Evolutionary conservation across 164 flowering plant species (phyloP), one percentile per base, ranked within the genome.

Genomic region (Vitis rupestris): DNA sequence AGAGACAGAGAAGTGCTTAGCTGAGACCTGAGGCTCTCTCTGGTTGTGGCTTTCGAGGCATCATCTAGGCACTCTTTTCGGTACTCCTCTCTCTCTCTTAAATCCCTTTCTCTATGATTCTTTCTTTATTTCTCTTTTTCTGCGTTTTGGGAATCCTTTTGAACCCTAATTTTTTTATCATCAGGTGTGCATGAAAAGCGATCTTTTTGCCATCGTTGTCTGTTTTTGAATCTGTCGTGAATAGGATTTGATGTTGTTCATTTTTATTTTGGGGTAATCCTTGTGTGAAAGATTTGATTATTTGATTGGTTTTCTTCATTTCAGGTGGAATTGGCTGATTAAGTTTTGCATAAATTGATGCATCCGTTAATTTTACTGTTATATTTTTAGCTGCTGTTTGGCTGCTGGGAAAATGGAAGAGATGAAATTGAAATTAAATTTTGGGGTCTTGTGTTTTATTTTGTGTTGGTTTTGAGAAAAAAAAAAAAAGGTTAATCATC

Each of bases 11-110:
- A 47, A 17, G 1, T 15, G 27, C 8, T 31, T 11, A 15, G 66
- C 71, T 67, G 69, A 69, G 44, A 49, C 44, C 17, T 13, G 3
- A 29, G 64, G 48, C 8, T 17, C 23, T 7, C 8, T 12, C 23
- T 1, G 48, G 15, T 71, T 61, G 75, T 53, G 73, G 29, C 49
- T 68, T 72, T 65, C 75, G 73, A 75, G 81, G 76, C 72, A 16
- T 54, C 23, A 8, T 47, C 48, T 31, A 50, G 62, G 67, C 78
- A 75, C 78, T 56, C 67, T 10, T 30, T 48, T 63, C 75, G 81
- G 81, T 78, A 78, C 29, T 16, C 50, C 59, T 57, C 56, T 70
- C 14, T 66, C 9, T 63, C 48, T 59, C 50, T 47, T 2, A 10
- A 10, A 59, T 51, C 8, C n/a, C 58, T 52, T 58, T 23, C 37